A percentile compares a stretch with the other conserved stretches of the same genome.
phyloP scores from a whole-genome alignment of 108 stramenopile species.

The Skeletonema grethae region DNA sequence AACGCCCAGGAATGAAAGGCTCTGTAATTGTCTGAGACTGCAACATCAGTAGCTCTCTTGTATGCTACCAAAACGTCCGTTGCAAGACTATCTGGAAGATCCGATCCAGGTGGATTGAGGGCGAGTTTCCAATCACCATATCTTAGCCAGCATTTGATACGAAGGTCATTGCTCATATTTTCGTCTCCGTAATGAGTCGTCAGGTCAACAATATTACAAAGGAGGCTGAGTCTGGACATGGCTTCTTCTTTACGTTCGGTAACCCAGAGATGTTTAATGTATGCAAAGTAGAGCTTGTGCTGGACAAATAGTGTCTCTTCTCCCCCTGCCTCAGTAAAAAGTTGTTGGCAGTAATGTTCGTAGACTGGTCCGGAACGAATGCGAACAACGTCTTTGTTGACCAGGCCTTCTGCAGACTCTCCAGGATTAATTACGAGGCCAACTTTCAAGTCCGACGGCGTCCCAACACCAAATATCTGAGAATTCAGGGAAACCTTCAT shows the following conservation, averaged over 20 bases:
- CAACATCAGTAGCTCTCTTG: slow-evolving; percentile 76
- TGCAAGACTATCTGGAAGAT: slow-evolving; percentile 54
- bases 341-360: slow-evolving; percentile 57
- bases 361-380: slow-evolving; percentile 61
- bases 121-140: slow-evolving; percentile 87
- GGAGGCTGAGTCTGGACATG: slow-evolving; percentile 51
- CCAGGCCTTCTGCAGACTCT: slow-evolving; percentile 47
- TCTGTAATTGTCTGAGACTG: slow-evolving; percentile 70
- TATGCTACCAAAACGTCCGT: slow-evolving; percentile 72
- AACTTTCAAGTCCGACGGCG: slow-evolving; percentile 47
- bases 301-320: slow-evolving; percentile 68
- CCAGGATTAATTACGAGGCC: slow-evolving; percentile 26
- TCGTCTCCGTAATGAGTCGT: slow-evolving; percentile 60
- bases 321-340: slow-evolving; percentile 71
- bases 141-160: slow-evolving; percentile 84
- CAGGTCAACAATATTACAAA: slow-evolving; percentile 72
- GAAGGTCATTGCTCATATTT: slow-evolving; percentile 49
- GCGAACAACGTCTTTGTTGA: slow-evolving; percentile 41
- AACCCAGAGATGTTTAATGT: slow-evolving; percentile 90
- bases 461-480: slow-evolving; percentile 69
- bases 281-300: slow-evolving; percentile 90
- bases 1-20: slow-evolving; percentile 99
- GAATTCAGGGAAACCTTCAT: slow-evolving; percentile 71
- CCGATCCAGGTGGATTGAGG: slow-evolving; percentile 25
- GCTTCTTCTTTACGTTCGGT: slow-evolving; percentile 81